Evolutionary conservation across 306 rosid genomes (phyloP), one percentile per base, ranked within the genome.

Genomic region (Sindora glabra): DNA sequence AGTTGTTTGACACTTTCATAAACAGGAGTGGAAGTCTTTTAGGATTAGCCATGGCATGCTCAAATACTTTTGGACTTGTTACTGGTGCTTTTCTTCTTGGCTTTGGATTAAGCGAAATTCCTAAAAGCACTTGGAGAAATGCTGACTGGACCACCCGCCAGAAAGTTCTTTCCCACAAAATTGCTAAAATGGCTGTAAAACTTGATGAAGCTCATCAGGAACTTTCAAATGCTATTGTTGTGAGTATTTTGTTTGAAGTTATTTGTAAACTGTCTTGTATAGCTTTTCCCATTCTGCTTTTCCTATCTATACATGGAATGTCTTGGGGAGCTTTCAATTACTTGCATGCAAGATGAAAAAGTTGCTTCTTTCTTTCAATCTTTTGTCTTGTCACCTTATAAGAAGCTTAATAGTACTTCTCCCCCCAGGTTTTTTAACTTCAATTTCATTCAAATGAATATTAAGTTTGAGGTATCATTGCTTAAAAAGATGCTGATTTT

Each of bases 41-140:
- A 63, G 99, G 94, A 56, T 83, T 89, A 3, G 96, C 99, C 75
- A 92, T 92, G 99, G 99, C 83, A 26, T 89, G 94, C 75, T 92
- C 99, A 2, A 92, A 92, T 73, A 92, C 99, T 64, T 92, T 92
- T 56, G 99, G 99, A 74, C 86, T 92, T 51, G 99, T 92, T 45
- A 92, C 99, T 14, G 99, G 99, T 54, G 99, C 96, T 44, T 92
- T 92, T 77, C 99, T 92, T 73, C 96, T 92, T 63, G 99, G 99
- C 63, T 92, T 92, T 50, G 96, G 99, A 41, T 79, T 88, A 82
- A 89, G 94, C 34, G 99, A 89, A 89, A 89, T 92, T 71, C 99
- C 99, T 14, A 89, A 71, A 77, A 76, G 83, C 47, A 71, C 86
- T 62, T 92, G 99, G 99, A 86, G 70, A 74, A 86, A 86, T 77